phyloP scores from a whole-genome alignment of 208 protist species.

The Leptomonas seymouri region DNA sequence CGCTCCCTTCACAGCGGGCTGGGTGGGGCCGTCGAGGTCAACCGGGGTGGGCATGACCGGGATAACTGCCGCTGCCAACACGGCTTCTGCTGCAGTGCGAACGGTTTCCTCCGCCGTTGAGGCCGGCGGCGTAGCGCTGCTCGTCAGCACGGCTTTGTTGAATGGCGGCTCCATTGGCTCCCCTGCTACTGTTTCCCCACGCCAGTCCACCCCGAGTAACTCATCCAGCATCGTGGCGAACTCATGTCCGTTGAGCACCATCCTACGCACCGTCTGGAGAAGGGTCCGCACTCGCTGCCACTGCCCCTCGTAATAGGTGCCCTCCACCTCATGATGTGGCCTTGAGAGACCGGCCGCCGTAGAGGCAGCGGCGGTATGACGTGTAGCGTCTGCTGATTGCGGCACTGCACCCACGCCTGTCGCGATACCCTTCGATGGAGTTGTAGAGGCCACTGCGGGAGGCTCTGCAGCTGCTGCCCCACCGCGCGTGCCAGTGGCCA shows the following conservation, averaged over 20 bases:
- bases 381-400: not conserved
- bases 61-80: not conserved
- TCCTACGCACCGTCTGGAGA: constrained; percentile 30
- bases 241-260: constrained; percentile 56
- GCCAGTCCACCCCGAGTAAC: constrained; percentile 47
- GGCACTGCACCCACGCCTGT: not conserved
- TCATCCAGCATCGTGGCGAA: constrained; percentile 41
- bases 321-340: not conserved
- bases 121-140: not conserved
- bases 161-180: not conserved
- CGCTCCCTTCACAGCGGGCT: not conserved
- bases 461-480: not conserved
- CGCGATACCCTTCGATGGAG: not conserved
- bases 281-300: constrained; percentile 51
- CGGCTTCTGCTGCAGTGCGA: not conserved
- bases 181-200: not conserved
- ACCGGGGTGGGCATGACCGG: constrained; percentile 16
- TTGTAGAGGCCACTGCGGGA: not conserved
- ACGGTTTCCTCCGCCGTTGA: not conserved
- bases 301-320: constrained; percentile 32
- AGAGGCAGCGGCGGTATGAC: too few relatives aligned
- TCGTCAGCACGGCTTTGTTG: not conserved
- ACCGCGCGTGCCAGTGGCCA: not conserved
- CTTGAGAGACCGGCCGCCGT: not conserved
- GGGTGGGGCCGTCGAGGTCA: constrained; percentile 6